Base-by-base conservation (phyloP, 2,329 filamentous ascomycete genomes). In the Akanthomyces muscarius region DNA sequence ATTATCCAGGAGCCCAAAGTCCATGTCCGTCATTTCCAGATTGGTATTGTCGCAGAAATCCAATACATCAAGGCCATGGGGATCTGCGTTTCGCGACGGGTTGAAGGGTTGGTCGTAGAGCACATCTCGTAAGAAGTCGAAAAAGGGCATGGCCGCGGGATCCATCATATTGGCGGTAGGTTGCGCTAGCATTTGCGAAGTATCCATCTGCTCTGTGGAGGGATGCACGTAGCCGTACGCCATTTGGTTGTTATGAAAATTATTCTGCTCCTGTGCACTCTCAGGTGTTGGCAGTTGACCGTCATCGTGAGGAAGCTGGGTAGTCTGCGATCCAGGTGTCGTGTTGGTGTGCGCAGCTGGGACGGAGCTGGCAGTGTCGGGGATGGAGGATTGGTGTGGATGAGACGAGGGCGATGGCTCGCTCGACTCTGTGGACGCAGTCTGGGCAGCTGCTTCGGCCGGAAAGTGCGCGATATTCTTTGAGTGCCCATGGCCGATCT, bases 31-130 rank as follows among this genome's bases (percentile, higher is more conserved):
- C 25, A 84, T 73, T 53, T 84, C 81, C 36, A 83, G 71, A 62
- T 77, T 81, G 53, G 71, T 73, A 63, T 84, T 76, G 59, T 80
- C 77, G 65, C 80, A 82, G 65, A 83, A 83, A 66, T 83, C 77
- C 8, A 84, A 70, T 4, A 83, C 76, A 21, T 75, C 75, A 16
- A 80, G 72, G 0, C 76, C 78, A 61, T 79, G 78, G 4, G 71
- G 68, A 62, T 78, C 77, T n/a, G 70, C 71, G 3, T 74, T 63
- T 59, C 73, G 75, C n/a, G 71, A 66, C 8, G 72, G 65, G 28
- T 77, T 73, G 28, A 77, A 66, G 1, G 76, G 72, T 44, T 79
- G 76, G n/a, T 82, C 77, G 62, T 80, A 83, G 18, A 84, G 72
- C 14, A 84, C 76, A 48, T 82, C 79, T 7, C 79, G 78, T 16